A percentile compares a stretch with the other conserved stretches of the same genome.
Evolutionary conservation across 73 alveolate genomes (phyloP).

Genomic region (Stentor coeruleus): DNA sequence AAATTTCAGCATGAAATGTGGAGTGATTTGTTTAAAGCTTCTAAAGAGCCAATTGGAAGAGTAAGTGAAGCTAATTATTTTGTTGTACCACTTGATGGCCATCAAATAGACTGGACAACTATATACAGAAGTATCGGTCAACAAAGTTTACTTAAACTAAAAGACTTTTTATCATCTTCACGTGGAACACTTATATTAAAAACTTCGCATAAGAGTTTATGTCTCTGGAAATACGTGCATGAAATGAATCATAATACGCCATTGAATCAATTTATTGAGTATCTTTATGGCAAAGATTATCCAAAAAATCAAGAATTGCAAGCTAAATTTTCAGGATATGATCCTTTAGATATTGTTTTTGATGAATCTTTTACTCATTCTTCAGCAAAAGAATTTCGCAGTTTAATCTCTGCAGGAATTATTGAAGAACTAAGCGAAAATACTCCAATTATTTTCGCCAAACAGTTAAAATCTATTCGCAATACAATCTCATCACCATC

Average conservation of each 20-base stretch:
- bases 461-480: neutral
- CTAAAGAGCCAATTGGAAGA: neutral
- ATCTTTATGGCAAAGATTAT: neutral
- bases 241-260: neutral
- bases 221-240: neutral
- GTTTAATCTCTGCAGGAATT: neutral
- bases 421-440: neutral
- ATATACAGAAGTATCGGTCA: neutral
- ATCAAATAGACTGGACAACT: neutral
- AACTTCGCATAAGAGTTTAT: neutral
- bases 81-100: neutral
- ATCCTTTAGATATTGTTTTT: neutral
- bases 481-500: neutral
- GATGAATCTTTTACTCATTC: neutral
- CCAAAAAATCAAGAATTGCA: neutral
- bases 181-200: neutral
- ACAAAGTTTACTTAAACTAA: neutral
- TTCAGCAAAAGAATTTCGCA: neutral
- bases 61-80: neutral
- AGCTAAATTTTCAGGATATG: neutral
- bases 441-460: neutral
- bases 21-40: neutral
- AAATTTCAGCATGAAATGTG: slow-evolving; percentile 17
- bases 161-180: neutral
- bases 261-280: neutral